Base-by-base conservation (phyloP, 2,329 filamentous ascomycete genomes). In the Aspergillus candidus region DNA sequence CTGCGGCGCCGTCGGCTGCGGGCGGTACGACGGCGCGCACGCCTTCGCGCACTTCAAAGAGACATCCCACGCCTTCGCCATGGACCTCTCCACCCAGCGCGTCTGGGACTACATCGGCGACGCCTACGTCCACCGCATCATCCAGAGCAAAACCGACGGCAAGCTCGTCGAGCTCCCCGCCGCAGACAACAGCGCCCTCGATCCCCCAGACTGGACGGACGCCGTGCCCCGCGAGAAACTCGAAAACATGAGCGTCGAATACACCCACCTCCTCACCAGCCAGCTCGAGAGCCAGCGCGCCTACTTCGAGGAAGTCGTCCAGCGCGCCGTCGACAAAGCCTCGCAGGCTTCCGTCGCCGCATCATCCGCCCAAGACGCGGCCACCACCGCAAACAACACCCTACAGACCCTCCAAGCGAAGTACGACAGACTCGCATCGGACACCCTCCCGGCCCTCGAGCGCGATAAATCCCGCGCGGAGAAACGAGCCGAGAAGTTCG, bases 61-160 rank as follows among this genome's bases (percentile, higher is more conserved):
- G 43, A 94, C 88, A 3, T 81, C 82, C 4, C 93, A 98, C 66
- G 86, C 86, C 51, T 98, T 95, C 62, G 86, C 89, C 18, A 86
- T 98, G 63, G 93, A 98, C 63, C 80, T 97, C 32, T 82, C 85
- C 49, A 94, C 89, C 1, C 91, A 98, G 64, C 85, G 95, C 56
- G 90, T 98, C 1, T 98, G 93, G 93, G 93, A 98, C 67, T 98
- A 98, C 53, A 88, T 87, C 0, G 89, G 88, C 4, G 93, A 98
- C 61, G 86, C 85, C 60, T 98, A 95, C 76, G 93, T 97, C 38
- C 93, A 98, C 67, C 84, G 93, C 8, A 80, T 97, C 40, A 94
- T 98, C 44, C 86, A 94, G 53, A 88, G 89, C 60, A 95, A 96
- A 70, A 84, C 88, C 8, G 89, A 95, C 63, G 88, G 88, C 17